A percentile compares a stretch with the other conserved stretches of the same genome.
Conservation (phyloP, 306 rosid species). For the Castanea crenata region DNA sequence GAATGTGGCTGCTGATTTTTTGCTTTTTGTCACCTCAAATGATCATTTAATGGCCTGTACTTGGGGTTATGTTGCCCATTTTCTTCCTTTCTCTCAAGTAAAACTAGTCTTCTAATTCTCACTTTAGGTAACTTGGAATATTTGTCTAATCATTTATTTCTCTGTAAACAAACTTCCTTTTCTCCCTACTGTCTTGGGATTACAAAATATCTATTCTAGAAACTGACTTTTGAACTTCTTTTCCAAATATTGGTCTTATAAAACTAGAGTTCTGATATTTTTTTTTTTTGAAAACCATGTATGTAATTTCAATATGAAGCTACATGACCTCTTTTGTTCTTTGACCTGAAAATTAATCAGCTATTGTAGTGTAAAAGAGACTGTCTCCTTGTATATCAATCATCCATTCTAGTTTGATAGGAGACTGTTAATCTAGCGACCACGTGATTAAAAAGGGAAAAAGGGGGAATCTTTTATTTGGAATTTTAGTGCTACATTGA, state of each 20-base stretch:
- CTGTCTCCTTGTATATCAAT: no score
- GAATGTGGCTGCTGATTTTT: neutral
- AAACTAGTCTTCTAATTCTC: neutral
- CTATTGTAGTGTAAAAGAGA: no score
- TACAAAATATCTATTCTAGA: neutral
- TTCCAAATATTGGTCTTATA: neutral
- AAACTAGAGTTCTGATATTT: neutral
- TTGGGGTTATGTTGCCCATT: neutral
- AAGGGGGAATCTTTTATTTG: no score
- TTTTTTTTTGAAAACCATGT: neutral
- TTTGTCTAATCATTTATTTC: neutral
- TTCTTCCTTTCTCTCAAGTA: neutral
- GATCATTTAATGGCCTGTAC: neutral
- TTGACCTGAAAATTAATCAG: no score
- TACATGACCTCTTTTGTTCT: no score
- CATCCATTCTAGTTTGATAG: no score
- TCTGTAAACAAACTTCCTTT: neutral
- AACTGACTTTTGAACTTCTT: neutral
- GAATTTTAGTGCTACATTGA: no score
- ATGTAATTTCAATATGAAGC: no score
- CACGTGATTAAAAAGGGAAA: no score
- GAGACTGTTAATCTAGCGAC: no score
- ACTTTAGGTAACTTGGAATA: neutral
- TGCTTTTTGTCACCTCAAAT: neutral
- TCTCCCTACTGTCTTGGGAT: neutral